Base-by-base conservation (phyloP, 1,284 basidiomycete species). In the Cryptococcus hybrid region DNA sequence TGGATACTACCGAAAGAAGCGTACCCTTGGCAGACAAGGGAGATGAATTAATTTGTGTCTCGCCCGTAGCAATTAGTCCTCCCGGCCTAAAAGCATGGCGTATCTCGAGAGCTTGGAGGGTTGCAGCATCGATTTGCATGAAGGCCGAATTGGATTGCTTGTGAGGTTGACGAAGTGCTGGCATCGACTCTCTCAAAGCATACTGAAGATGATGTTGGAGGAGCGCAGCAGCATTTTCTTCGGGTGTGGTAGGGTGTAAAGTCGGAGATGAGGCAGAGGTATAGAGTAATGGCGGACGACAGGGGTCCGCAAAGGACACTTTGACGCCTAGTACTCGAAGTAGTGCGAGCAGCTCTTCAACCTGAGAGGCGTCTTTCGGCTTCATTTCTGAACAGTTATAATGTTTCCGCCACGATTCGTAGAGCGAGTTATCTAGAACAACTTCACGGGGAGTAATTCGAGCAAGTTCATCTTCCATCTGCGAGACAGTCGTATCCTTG, bases 101-200 rank as follows among this genome's bases (percentile, higher is more conserved):
- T 56, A 97, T 88, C 76, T 97, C 92, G 24, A 96, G 84, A 7
- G 89, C 88, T 66, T 88, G 88, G 67, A 95, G 86, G 1, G 93
- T 95, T 71, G 93, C 88, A 2, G 89, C 84, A 73, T 95, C 92
- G 59, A 95, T 92, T 67, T 91, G 88, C 89, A 94, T 92, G 36
- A 85, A 82, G 30, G 80, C 77, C n/a, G 80, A 74, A 2, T 73
- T 67, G 7, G 75, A 80, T 71, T 92, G 88, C 56, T 82, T 84
- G 51, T 79, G 82, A 0, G 90, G 89, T 12, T 78, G 72, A 36
- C 81, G 77, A 4, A 71, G 52, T 30, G 56, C 55, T 5, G 71
- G 69, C 86, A 90, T 90, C 63, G 86, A 82, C 52, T 92, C 91
- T 66, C 92, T 77, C 8, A 95, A 81, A 60, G 89, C 87, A 45